A percentile compares a stretch with the other conserved stretches of the same genome.
These are phyloP conservation scores for Schizonepeta tenuifolia DNA, from an alignment of 257 asterid genomes.

Conservation along the genomic window DNA sequence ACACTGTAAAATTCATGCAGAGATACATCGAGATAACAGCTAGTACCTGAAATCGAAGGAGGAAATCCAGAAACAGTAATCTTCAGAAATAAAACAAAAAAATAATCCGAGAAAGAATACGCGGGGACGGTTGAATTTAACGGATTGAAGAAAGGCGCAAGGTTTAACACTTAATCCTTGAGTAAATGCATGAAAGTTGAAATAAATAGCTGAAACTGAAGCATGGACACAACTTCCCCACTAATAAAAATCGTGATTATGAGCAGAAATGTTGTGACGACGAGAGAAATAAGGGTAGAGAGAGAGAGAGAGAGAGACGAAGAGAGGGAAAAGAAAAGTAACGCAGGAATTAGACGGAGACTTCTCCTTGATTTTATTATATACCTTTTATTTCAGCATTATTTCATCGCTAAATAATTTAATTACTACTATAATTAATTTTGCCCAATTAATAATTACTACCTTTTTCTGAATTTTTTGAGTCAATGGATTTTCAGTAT, in stretches of 20 bases:
- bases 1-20: not conserved
- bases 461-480: not conserved
- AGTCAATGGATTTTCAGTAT: not conserved
- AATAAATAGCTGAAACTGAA: conserved; percentile 33
- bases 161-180: conserved; percentile 8
- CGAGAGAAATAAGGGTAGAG: not conserved
- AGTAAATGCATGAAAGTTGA: conserved; percentile 39
- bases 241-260: conserved; percentile 35
- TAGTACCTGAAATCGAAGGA: conserved; percentile 32
- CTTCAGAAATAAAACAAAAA: not conserved
- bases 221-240: conserved; percentile 11
- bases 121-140: conserved; percentile 11
- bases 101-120: not conserved
- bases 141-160: conserved; percentile 19
- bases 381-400: conserved; percentile 5
- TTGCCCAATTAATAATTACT: not conserved
- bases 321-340: conserved; percentile 18
- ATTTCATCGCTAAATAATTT: not conserved
- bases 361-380: not conserved
- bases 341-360: conserved; percentile 19
- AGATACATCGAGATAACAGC: not conserved
- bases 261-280: conserved; percentile 35
- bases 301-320: not conserved
- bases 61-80: conserved; percentile 25
- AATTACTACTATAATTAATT: not conserved